These are phyloP conservation scores for Echites panduratus DNA, from an alignment of 257 asterid genomes.

Conservation along the genomic window DNA sequence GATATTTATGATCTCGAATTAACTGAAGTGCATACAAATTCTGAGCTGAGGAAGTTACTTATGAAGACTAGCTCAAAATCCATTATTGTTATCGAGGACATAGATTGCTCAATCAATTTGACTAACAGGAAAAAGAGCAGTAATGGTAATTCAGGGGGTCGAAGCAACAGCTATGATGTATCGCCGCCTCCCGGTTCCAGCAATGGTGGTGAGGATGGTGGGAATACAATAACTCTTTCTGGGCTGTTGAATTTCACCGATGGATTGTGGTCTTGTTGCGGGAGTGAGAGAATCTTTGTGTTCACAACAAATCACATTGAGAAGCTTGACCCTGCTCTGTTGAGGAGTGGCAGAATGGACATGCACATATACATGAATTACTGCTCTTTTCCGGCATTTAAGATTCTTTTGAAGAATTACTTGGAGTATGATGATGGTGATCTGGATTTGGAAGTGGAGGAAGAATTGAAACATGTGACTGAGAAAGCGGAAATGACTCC, in stretches of 20 bases:
- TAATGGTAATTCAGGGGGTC: neutral
- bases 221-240: slow-evolving; percentile 71
- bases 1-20: slow-evolving; percentile 47
- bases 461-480: slow-evolving; percentile 40
- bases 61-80: slow-evolving; percentile 43
- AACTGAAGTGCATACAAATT: slow-evolving; percentile 38
- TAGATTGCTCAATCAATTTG: slow-evolving; percentile 41
- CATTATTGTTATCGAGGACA: slow-evolving; percentile 43
- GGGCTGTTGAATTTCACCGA: slow-evolving; percentile 87
- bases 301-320: slow-evolving; percentile 92
- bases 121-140: slow-evolving; percentile 26
- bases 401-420: slow-evolving; percentile 68
- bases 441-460: slow-evolving; percentile 27
- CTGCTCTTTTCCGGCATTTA: slow-evolving; percentile 54
- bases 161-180: slow-evolving; percentile 8
- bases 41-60: slow-evolving; percentile 37
- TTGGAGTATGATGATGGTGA: slow-evolving; percentile 50
- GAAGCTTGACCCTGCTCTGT: slow-evolving; percentile 86
- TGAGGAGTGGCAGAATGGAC: slow-evolving; percentile 96
- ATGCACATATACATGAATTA: slow-evolving; percentile 89
- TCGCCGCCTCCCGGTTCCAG: slow-evolving; percentile 3
- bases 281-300: slow-evolving; percentile 87
- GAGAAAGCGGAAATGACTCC: slow-evolving; percentile 79
- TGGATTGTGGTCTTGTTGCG: slow-evolving; percentile 96
- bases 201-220: slow-evolving; percentile 34